Evolutionary conservation across 1,284 basidiomycete species (phyloP), one percentile per base, ranked within the genome.

Genomic region (Trichosporon coremiiforme): DNA sequence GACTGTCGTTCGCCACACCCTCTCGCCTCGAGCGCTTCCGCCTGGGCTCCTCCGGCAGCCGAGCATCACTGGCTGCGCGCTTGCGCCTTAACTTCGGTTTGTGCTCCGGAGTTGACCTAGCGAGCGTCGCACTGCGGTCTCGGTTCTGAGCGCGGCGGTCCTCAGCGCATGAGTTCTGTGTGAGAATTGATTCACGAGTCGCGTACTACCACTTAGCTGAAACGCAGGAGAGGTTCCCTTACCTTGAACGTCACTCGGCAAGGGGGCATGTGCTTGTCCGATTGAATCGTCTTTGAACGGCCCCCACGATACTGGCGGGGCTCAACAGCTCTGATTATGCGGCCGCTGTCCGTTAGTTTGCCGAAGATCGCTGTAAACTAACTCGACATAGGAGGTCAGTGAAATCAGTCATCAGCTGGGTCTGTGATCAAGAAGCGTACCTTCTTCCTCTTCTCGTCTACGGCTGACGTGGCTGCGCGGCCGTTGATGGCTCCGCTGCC

Each of bases 361-460:
- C 9, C 12, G 36, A 57, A 25, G 22, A 13, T 31, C 25, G 2
- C 25, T 25, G 25, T 25, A 10, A 3, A 29, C 53, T 31, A 10
- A 57, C 53, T 57, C 53, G 4, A 57, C 53, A 20, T 29, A 57
- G 53, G 53, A 57, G 3, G 53, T 57, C 25, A 57, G 15, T 2
- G 53, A 12, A 9, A 57, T 57, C 53, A 31, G 13, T 8, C 7
- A 25, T 57, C 6, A 57, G 53, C 36, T 13, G 25, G 25, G 25
- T 25, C 25, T 10, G 22, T 4, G 10, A 7, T 4, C 13, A 10
- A 12, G 2, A 1, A 15, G 22, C 25, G 7, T 31, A 29, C 53
- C 53, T 57, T 57, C 29, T 57, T 57, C 29, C 22, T 31, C 53
- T 29, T 57, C 29, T 57, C 53, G 53, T 57, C 53, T 4, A 57